Evolutionary conservation across 75 land plant genomes (phyloP).

Genomic region (Selaginella moellendorffii): DNA sequence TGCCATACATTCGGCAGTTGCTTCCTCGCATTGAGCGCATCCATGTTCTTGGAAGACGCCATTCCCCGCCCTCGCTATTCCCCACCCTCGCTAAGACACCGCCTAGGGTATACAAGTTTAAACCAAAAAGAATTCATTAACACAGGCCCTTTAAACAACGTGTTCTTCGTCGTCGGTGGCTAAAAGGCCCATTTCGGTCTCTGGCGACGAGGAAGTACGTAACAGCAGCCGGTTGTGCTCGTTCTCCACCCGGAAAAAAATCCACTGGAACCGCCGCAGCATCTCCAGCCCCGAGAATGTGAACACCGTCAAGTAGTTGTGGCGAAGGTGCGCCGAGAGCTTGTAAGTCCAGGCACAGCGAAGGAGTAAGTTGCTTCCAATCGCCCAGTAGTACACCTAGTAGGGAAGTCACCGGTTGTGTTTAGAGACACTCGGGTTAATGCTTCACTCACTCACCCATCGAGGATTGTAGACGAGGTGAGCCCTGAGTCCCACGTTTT

Average conservation of each 20-base stretch:
- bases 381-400: constrained; percentile 89
- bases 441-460: constrained; percentile 47
- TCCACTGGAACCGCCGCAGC: constrained; percentile 85
- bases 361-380: constrained; percentile 72
- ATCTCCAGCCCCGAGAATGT: constrained; percentile 74
- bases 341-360: constrained; percentile 98
- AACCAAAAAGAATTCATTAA: no score
- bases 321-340: constrained; percentile 92
- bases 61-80: no score
- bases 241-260: constrained; percentile 91
- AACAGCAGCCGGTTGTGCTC: constrained; percentile 66
- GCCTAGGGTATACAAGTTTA: no score
- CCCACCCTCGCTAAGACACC: no score
- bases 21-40: constrained; percentile 16
- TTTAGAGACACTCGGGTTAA: no score
- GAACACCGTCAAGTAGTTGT: constrained; percentile 78
- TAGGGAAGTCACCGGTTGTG: no score
- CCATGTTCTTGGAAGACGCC: constrained; percentile 16
- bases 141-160: not conserved
- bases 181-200: not conserved
- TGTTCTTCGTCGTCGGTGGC: not conserved
- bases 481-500: constrained; percentile 35
- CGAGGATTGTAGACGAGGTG: constrained; percentile 49
- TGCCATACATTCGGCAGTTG: constrained; percentile 17
- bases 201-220: constrained; percentile 2